These are phyloP conservation scores for Isabelozyma pseudorhagii DNA, from an alignment of 805 yeast species.

Conservation along the genomic window DNA sequence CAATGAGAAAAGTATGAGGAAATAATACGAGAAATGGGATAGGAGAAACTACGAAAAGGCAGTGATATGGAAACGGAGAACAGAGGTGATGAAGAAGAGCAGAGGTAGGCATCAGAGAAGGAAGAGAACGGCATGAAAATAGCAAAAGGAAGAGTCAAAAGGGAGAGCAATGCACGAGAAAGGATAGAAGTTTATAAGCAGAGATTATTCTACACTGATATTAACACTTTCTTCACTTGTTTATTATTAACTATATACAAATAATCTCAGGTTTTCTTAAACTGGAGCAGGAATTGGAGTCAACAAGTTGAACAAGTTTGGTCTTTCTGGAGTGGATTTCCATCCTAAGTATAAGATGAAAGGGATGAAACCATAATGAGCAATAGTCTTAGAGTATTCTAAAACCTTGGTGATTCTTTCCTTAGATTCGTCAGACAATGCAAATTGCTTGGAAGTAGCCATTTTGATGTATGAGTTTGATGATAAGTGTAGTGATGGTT, in stretches of 20 bases:
- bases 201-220: too few species aligned
- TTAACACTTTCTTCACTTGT: too few species aligned
- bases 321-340: constrained; percentile 75
- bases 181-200: too few species aligned
- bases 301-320: constrained; percentile 70
- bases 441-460: constrained; percentile 18
- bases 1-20: not conserved
- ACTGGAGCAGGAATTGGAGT: constrained; percentile 75
- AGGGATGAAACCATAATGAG: constrained; percentile 98
- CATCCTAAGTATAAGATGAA: constrained; percentile 82
- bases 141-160: too few species aligned
- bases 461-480: not conserved
- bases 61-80: too few species aligned
- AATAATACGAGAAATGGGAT: too few species aligned
- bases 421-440: constrained; percentile 49
- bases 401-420: constrained; percentile 85
- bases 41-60: too few species aligned
- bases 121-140: too few species aligned
- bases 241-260: not conserved
- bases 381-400: constrained; percentile 78
- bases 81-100: too few species aligned
- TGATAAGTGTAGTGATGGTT: not conserved
- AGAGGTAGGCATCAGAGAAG: too few species aligned
- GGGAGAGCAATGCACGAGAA: not conserved
- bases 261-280: constrained; percentile 25